Conservation (phyloP, 768 basidiomycete genomes). For the Lactarius indigo region DNA sequence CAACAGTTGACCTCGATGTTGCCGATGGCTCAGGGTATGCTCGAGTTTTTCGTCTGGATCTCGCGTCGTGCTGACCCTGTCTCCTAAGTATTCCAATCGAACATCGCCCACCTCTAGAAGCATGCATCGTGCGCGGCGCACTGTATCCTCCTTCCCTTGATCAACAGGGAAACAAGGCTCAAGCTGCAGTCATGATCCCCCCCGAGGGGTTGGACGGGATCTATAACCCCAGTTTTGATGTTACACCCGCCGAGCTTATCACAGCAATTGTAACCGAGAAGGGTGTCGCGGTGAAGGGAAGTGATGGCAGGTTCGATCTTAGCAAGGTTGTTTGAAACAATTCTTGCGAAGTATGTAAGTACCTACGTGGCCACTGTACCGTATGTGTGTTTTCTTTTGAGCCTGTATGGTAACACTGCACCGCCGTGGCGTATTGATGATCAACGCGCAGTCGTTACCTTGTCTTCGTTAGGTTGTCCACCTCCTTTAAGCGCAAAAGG, state of each 20-base stretch:
- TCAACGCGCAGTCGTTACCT: background rate
- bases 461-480: background rate
- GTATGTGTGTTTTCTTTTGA: background rate
- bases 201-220: constrained; percentile 52
- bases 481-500: background rate
- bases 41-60: constrained; percentile 1
- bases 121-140: constrained; percentile 82
- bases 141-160: constrained; percentile 51
- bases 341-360: background rate
- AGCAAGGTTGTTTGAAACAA: constrained; percentile 44
- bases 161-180: constrained; percentile 46
- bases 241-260: constrained; percentile 91
- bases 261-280: constrained; percentile 96
- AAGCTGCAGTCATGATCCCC: constrained; percentile 82
- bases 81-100: constrained; percentile 79
- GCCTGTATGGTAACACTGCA: background rate
- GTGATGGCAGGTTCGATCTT: constrained; percentile 65
- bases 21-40: constrained; percentile 58
- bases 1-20: constrained; percentile 84
- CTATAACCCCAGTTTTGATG: constrained; percentile 96
- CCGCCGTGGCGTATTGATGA: background rate
- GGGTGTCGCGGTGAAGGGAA: constrained; percentile 76
- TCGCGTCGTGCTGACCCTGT: background rate
- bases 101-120: constrained; percentile 83
- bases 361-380: background rate